Percentiles rank a stretch among this genome's conserved stretches.
Evolutionary conservation across 305 asterid genomes (phyloP).

Genomic region (Fraxinus sp.): DNA sequence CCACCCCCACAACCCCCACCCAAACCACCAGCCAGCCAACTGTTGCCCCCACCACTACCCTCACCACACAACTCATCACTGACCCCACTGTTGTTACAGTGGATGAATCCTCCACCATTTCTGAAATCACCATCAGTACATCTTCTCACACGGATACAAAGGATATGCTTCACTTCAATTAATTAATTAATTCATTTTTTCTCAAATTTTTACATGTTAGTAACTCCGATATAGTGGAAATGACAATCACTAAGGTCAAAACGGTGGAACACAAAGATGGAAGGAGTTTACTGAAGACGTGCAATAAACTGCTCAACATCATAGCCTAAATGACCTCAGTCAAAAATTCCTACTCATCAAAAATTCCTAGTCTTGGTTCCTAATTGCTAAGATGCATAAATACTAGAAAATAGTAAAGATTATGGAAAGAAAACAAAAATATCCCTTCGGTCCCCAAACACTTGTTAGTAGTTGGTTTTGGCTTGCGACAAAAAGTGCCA

Average conservation of each 20-base stretch:
- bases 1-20: neutral
- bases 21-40: neutral
- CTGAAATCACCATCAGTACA: neutral
- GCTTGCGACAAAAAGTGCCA: neutral
- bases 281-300: conserved; percentile 40
- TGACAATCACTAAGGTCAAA: conserved; percentile 28
- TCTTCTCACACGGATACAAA: conserved; percentile 5
- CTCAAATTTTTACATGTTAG: neutral
- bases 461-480: neutral
- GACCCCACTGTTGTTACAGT: neutral
- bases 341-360: neutral
- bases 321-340: conserved; percentile 42
- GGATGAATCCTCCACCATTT: conserved; percentile 5
- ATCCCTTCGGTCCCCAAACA: neutral
- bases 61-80: neutral
- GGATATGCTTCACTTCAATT: neutral
- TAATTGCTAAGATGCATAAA: neutral
- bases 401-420: neutral
- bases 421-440: neutral
- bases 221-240: neutral
- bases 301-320: conserved; percentile 50
- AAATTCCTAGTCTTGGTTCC: neutral
- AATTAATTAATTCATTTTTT: neutral
- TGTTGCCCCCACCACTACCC: neutral
- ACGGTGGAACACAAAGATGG: conserved; percentile 40